These are phyloP conservation scores for Gossypioides kirkii DNA, from an alignment of 345 rosid species.

Conservation along the genomic window DNA sequence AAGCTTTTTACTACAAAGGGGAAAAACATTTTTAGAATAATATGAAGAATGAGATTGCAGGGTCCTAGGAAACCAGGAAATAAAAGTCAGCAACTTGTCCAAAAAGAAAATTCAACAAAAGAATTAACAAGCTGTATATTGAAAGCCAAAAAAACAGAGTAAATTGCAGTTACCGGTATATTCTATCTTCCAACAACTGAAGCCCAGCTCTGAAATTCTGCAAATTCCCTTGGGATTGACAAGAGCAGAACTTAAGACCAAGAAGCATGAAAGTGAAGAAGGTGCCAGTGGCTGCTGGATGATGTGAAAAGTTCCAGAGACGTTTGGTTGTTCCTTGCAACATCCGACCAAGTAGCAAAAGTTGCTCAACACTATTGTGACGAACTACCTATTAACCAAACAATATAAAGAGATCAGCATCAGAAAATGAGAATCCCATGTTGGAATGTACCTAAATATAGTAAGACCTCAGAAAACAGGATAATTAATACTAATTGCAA, in stretches of 20 bases:
- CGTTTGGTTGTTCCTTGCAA: constrained; percentile 80
- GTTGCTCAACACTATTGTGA: constrained; percentile 91
- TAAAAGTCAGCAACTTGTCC: neutral
- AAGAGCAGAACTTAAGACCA: constrained; percentile 91
- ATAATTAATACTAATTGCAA: neutral
- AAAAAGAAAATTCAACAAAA: neutral
- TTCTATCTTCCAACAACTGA: constrained; percentile 89
- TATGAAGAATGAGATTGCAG: neutral
- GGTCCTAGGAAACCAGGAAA: neutral
- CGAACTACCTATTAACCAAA: constrained; percentile 60
- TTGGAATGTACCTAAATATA: neutral
- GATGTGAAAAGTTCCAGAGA: constrained; percentile 90
- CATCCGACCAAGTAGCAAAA: constrained; percentile 86
- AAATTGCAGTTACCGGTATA: constrained; percentile 59
- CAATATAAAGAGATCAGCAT: neutral
- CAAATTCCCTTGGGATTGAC: constrained; percentile 81
- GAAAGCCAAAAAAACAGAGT: neutral
- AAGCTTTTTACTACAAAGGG: neutral
- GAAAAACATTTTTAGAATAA: neutral
- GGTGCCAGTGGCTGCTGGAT: constrained; percentile 96
- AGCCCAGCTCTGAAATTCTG: constrained; percentile 85
- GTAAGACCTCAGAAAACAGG: neutral
- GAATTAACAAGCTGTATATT: neutral
- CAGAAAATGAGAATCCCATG: neutral
- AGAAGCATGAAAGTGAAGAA: constrained; percentile 97